A percentile compares a stretch with the other conserved stretches of the same genome.
Conservation (phyloP, 1,284 basidiomycete species). For the Schizophyllum commune region DNA sequence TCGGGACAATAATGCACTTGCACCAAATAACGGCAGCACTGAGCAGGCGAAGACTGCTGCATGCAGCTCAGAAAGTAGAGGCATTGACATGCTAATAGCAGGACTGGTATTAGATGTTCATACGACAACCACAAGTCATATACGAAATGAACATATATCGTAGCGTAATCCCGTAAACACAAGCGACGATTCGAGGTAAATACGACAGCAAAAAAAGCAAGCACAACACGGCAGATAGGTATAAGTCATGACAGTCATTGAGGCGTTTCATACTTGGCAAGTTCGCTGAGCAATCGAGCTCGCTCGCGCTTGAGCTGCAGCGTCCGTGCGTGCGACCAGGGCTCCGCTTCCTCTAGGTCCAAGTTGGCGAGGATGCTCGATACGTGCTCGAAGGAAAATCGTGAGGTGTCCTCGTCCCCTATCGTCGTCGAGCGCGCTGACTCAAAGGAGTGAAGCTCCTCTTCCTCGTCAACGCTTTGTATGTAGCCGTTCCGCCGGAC, state of each 20-base stretch:
- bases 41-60: too few species aligned
- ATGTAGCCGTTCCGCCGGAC: constrained; percentile 50
- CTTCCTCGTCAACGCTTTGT: constrained; percentile 38
- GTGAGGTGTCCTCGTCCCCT: neutral
- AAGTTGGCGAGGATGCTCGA: neutral
- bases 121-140: too few species aligned
- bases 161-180: too few species aligned
- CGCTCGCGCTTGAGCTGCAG: neutral
- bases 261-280: neutral
- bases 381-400: neutral
- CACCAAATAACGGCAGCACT: neutral
- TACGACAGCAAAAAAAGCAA: neutral
- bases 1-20: neutral
- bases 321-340: neutral
- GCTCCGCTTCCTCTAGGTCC: neutral
- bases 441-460: constrained; percentile 42
- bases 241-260: neutral
- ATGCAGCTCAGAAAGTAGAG: too few species aligned
- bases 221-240: neutral
- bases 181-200: too few species aligned
- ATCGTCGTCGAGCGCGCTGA: neutral
- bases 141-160: too few species aligned
- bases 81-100: too few species aligned
- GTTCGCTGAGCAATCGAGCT: neutral
- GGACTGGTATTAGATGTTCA: too few species aligned